phyloP scores from a whole-genome alignment of 306 rosid genomes.

The Corylus americana region DNA sequence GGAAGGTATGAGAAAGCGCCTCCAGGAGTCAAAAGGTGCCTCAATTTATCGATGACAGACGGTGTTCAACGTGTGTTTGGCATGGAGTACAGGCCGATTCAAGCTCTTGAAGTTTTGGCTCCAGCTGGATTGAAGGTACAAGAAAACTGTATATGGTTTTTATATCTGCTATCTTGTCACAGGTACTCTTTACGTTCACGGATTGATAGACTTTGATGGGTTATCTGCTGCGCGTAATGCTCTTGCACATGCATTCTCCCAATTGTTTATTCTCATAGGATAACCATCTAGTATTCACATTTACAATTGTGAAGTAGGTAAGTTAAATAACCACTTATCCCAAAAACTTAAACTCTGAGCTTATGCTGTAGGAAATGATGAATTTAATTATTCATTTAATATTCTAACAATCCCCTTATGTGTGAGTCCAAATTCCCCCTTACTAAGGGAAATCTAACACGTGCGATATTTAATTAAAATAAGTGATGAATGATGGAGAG shows the following conservation, averaged over 20 bases:
- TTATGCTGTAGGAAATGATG: no score
- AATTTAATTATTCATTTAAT: no score
- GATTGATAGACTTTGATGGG: no score
- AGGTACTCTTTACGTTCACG: no score
- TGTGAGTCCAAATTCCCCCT: no score
- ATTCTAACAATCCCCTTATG: no score
- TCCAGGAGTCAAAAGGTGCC: slow-evolving; percentile 69
- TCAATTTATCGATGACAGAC: slow-evolving; percentile 86
- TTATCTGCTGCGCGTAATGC: not conserved
- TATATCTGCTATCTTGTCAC: not conserved
- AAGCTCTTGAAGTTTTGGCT: slow-evolving; percentile 70
- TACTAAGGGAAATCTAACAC: no score
- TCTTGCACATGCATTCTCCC: not conserved
- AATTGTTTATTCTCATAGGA: not conserved
- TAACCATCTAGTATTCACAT: not conserved
- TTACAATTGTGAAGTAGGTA: not conserved
- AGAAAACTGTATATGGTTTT: not conserved
- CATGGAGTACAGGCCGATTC: slow-evolving; percentile 91
- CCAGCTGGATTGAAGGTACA: slow-evolving; percentile 86
- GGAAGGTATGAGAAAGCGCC: slow-evolving; percentile 70
- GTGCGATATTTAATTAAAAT: no score
- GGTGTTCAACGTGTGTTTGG: slow-evolving; percentile 80
- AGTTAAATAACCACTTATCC: not conserved
- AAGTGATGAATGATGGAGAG: no score
- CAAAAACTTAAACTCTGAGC: no score